These are phyloP conservation scores for Alternaria incomplexa DNA, from an alignment of 2,329 filamentous ascomycete genomes.

Conservation along the genomic window DNA sequence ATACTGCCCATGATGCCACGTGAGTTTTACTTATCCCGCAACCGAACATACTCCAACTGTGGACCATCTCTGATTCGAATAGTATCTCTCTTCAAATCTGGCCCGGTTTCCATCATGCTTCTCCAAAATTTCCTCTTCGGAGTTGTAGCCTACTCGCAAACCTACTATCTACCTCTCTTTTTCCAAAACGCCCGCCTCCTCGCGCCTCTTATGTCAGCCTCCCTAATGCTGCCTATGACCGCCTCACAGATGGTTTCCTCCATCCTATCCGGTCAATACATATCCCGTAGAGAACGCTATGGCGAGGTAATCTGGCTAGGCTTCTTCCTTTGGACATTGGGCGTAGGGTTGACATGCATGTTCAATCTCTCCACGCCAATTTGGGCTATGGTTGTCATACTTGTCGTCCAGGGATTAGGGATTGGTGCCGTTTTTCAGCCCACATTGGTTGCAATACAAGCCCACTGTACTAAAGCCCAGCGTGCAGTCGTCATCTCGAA, in stretches of 20 bases:
- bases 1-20: conserved; percentile 64
- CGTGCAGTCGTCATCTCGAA: conserved; percentile 68
- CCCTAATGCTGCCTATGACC: conserved; percentile 54
- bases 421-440: conserved; percentile 62
- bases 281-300: conserved; percentile 63
- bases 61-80: neutral
- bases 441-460: conserved; percentile 53
- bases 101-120: conserved; percentile 61
- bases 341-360: conserved; percentile 59
- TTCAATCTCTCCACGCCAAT: conserved; percentile 53
- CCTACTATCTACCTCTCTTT: conserved; percentile 69
- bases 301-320: conserved; percentile 52
- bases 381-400: conserved; percentile 59
- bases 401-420: conserved; percentile 54
- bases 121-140: conserved; percentile 67
- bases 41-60: neutral
- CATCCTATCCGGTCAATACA: conserved; percentile 62
- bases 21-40: conserved; percentile 25
- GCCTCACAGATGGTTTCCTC: conserved; percentile 46
- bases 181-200: conserved; percentile 63
- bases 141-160: conserved; percentile 62
- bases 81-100: conserved; percentile 62
- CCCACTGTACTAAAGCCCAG: conserved; percentile 57
- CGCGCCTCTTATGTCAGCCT: conserved; percentile 57
- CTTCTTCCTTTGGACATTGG: conserved; percentile 58